A percentile compares a stretch with the other conserved stretches of the same genome.
Conservation (phyloP, 768 basidiomycete species). For the Pleurotus sapidus region DNA sequence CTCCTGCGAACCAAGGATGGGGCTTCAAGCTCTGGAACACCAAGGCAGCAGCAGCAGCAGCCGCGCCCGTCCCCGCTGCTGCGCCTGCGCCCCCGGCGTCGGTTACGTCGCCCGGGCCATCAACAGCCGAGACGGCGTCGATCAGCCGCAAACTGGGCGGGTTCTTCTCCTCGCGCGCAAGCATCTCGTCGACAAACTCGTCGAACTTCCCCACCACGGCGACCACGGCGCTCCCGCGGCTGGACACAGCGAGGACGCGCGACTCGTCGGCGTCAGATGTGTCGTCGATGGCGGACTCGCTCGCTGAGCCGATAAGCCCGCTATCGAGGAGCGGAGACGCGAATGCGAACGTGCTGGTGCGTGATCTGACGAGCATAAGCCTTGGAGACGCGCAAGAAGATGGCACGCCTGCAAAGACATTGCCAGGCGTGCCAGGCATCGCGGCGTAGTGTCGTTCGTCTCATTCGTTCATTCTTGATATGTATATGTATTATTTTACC, state of each 20-base stretch:
- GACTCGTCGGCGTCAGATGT: slow-evolving; percentile 53
- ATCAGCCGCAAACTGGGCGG: slow-evolving; percentile 63
- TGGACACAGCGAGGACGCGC: slow-evolving; percentile 20
- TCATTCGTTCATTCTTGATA: too few relatives aligned
- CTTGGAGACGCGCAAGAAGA: slow-evolving; percentile 19
- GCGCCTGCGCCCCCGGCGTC: slow-evolving; percentile 9
- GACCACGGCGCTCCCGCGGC: slow-evolving; percentile 17
- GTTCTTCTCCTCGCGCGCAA: slow-evolving; percentile 61
- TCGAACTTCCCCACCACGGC: slow-evolving; percentile 11
- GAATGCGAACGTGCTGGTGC: slow-evolving; percentile 22
- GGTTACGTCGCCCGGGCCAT: slow-evolving; percentile 8
- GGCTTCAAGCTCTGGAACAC: slow-evolving; percentile 70
- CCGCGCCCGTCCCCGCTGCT: slow-evolving; percentile 22
- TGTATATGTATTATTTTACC: too few relatives aligned
- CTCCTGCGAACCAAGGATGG: slow-evolving; percentile 43
- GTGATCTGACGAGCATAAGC: slow-evolving; percentile 15
- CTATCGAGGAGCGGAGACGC: slow-evolving; percentile 26
- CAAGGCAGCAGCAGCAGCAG: slow-evolving; percentile 22
- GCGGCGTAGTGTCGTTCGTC: too few relatives aligned
- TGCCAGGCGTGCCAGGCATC: not conserved
- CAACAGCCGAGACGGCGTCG: slow-evolving; percentile 40
- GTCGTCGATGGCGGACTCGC: slow-evolving; percentile 54
- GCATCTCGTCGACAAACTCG: slow-evolving; percentile 44
- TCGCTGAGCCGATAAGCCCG: slow-evolving; percentile 60
- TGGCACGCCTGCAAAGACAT: not conserved